Evolutionary conservation across 1,284 basidiomycete genomes (phyloP).

Genomic region (Taiwanofungus camphoratus): DNA sequence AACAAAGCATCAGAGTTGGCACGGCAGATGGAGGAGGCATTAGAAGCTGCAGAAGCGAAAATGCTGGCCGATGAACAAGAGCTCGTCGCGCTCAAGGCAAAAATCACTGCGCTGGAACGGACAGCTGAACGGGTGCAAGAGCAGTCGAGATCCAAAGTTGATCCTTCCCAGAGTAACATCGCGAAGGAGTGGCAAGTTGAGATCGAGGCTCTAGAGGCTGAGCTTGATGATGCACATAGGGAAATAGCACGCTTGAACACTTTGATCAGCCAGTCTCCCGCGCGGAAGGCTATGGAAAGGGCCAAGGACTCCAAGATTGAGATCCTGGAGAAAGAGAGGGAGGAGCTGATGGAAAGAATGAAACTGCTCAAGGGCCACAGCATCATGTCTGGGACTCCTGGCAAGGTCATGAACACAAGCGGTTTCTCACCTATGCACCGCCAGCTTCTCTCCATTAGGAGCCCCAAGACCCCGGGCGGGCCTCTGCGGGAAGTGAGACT

Average conservation of each 20-base stretch:
- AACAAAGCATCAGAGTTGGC: slow-evolving; percentile 48
- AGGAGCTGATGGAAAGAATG: slow-evolving; percentile 66
- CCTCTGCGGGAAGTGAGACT: slow-evolving; percentile 67
- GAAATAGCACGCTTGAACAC: slow-evolving; percentile 74
- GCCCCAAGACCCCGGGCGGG: slow-evolving; percentile 71
- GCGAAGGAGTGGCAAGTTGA: slow-evolving; percentile 44
- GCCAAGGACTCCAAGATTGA: slow-evolving; percentile 70
- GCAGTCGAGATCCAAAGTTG: slow-evolving; percentile 30
- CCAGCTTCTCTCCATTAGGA: slow-evolving; percentile 61
- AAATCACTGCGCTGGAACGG: slow-evolving; percentile 51
- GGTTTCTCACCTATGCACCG: slow-evolving; percentile 69
- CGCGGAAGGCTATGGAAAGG: slow-evolving; percentile 65
- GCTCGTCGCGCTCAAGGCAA: slow-evolving; percentile 45
- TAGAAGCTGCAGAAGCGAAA: slow-evolving; percentile 63
- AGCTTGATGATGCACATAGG: slow-evolving; percentile 74
- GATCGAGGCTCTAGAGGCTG: slow-evolving; percentile 58
- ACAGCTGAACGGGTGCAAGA: slow-evolving; percentile 45
- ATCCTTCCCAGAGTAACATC: slow-evolving; percentile 27
- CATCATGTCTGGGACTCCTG: slow-evolving; percentile 40
- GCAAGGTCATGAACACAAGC: slow-evolving; percentile 44
- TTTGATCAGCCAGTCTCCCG: slow-evolving; percentile 68
- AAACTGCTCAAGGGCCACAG: slow-evolving; percentile 48
- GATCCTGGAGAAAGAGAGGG: slow-evolving; percentile 69
- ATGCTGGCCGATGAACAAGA: slow-evolving; percentile 56
- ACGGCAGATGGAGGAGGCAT: slow-evolving; percentile 64